A percentile compares a stretch with the other conserved stretches of the same genome.
Conservation (phyloP, 2,329 filamentous ascomycete species). For the Fusarium nurragi region DNA sequence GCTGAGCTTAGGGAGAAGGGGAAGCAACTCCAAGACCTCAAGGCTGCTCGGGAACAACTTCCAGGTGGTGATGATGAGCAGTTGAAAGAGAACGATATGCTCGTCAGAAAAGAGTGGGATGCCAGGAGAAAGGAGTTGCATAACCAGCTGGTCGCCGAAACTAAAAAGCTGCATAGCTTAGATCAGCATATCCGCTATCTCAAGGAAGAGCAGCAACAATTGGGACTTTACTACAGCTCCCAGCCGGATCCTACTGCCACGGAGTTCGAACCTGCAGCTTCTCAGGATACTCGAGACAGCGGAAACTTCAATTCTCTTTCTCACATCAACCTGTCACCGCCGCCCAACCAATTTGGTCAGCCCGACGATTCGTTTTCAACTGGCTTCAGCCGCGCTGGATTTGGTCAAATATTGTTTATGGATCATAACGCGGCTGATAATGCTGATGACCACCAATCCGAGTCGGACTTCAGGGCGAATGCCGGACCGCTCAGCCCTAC, state of each 20-base stretch:
- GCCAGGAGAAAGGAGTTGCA: conserved; percentile 63
- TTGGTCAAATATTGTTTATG: conserved; percentile 64
- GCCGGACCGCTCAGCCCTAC: conserved; percentile 81
- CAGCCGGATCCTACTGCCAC: conserved; percentile 56
- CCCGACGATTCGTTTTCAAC: conserved; percentile 59
- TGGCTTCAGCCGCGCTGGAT: conserved; percentile 64
- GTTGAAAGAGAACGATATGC: conserved; percentile 61
- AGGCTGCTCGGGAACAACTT: conserved; percentile 73
- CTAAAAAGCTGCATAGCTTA: conserved; percentile 57
- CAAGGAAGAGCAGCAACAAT: conserved; percentile 58
- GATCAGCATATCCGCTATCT: conserved; percentile 59
- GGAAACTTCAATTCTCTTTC: conserved; percentile 59
- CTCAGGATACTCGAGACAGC: conserved; percentile 59
- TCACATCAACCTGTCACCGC: conserved; percentile 52
- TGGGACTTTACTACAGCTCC: conserved; percentile 57
- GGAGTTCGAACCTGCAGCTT: conserved; percentile 58
- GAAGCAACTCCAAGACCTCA: conserved; percentile 77
- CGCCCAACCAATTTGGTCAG: conserved; percentile 52
- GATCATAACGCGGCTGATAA: conserved; percentile 54
- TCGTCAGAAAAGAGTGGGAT: conserved; percentile 66
- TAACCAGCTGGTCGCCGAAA: conserved; percentile 57
- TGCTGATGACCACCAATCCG: conserved; percentile 59
- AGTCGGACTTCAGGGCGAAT: conserved; percentile 69
- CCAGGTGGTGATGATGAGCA: conserved; percentile 69
- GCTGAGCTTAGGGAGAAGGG: conserved; percentile 73